Percentiles rank a stretch among this genome's conserved stretches.
Conservation (phyloP, 2,329 filamentous ascomycete species). For the Botrytis sinoallii region DNA sequence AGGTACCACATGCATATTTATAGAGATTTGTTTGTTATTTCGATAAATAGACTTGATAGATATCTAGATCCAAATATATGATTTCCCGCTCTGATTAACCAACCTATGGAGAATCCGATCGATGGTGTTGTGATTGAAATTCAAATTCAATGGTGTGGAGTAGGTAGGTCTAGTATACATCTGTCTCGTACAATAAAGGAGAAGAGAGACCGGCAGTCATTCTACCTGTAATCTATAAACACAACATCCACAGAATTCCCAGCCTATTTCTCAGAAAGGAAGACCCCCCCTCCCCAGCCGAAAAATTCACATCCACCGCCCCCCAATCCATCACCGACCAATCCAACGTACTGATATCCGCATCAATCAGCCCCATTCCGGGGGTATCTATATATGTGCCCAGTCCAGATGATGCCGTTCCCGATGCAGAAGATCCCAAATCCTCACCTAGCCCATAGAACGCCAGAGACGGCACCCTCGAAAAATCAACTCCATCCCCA, state of each 20-base stretch:
- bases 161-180: neutral
- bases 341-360: conserved; percentile 32
- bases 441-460: conserved; percentile 22
- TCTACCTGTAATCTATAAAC: neutral
- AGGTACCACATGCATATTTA: too few relatives aligned
- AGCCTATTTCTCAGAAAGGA: neutral
- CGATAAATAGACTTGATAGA: too few relatives aligned
- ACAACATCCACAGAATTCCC: neutral
- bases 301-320: neutral
- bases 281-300: neutral
- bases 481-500: conserved; percentile 13
- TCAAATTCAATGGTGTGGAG: neutral
- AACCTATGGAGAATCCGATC: too few relatives aligned
- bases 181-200: neutral
- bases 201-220: neutral
- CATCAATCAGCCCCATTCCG: conserved; percentile 24
- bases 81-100: too few relatives aligned
- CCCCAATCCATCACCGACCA: conserved; percentile 37
- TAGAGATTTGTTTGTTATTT: too few relatives aligned
- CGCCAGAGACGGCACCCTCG: conserved; percentile 22
- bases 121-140: too few relatives aligned
- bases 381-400: conserved; percentile 22
- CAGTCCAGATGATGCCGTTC: neutral
- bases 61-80: too few relatives aligned
- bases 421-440: conserved; percentile 7